Conservation (phyloP, 139 green algal genomes). For the Ostreobium quekettii region DNA sequence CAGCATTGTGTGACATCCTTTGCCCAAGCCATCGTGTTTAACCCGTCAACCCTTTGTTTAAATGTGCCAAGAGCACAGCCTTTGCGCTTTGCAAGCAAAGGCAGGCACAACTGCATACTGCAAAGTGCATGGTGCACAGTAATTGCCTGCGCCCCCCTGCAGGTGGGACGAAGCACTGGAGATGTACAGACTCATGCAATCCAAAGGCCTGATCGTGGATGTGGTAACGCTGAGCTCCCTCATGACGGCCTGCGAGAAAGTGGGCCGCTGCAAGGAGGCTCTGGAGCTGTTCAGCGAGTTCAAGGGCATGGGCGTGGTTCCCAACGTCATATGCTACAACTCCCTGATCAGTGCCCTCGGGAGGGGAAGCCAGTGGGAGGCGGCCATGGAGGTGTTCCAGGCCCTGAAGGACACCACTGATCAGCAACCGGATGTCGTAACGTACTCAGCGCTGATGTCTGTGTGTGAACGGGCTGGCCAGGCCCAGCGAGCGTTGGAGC, state of each 20-base stretch:
- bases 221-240: conserved; percentile 57
- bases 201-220: conserved; percentile 38
- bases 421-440: conserved; percentile 73
- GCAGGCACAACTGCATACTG: no score
- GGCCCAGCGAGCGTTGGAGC: conserved; percentile 68
- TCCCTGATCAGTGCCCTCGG: conserved; percentile 65
- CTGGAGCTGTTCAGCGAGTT: conserved; percentile 43
- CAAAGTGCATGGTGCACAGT: no score
- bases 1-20: no score
- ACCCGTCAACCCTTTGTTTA: no score
- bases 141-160: no score
- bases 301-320: conserved; percentile 36
- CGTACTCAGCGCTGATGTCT: conserved; percentile 71
- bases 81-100: no score
- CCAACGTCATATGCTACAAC: conserved; percentile 76
- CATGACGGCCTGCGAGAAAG: conserved; percentile 61
- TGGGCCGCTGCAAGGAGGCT: conserved; percentile 57
- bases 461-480: conserved; percentile 64
- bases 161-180: conserved; percentile 53
- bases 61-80: no score
- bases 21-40: no score
- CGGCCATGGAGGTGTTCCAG: conserved; percentile 42
- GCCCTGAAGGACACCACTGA: no score
- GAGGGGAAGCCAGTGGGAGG: conserved; percentile 43
- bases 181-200: conserved; percentile 57